Conservation (phyloP, 352 stramenopile species). For the Phytopythium montanum region DNA sequence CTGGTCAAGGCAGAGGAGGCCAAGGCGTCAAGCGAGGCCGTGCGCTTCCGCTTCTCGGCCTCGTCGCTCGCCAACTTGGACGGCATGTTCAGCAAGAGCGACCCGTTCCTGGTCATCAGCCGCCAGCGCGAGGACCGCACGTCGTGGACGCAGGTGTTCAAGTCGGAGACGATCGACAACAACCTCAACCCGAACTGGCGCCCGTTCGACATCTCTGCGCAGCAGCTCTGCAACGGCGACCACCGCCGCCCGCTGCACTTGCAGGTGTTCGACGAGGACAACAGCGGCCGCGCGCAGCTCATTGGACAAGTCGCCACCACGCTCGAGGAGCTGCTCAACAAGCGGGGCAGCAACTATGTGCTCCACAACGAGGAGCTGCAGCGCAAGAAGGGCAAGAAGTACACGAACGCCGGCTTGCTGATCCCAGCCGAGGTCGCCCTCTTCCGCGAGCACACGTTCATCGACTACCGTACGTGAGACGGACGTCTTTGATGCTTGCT, state of each 20-base stretch:
- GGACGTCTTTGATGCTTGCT: not conserved
- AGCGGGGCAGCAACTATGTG: constrained; percentile 44
- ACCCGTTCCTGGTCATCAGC: constrained; percentile 57
- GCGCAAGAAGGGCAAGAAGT: constrained; percentile 69
- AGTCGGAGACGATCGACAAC: constrained; percentile 67
- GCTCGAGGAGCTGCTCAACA: constrained; percentile 54
- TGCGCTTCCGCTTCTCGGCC: constrained; percentile 42
- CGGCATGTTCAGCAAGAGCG: constrained; percentile 61
- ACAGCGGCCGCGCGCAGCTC: constrained; percentile 52
- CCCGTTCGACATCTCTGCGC: constrained; percentile 46
- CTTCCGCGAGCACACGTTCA: constrained; percentile 46
- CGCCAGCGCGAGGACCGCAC: constrained; percentile 48
- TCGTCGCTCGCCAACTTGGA: constrained; percentile 57
- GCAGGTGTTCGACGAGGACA: constrained; percentile 84
- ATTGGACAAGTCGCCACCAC: constrained; percentile 66
- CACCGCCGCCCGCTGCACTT: constrained; percentile 58
- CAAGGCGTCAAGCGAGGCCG: constrained; percentile 44
- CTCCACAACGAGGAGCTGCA: constrained; percentile 55
- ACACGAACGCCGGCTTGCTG: constrained; percentile 57
- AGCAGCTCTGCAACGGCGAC: constrained; percentile 80
- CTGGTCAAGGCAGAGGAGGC: constrained; percentile 57
- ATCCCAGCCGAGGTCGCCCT: constrained; percentile 32
- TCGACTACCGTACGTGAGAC: constrained; percentile 48
- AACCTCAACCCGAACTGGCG: constrained; percentile 72
- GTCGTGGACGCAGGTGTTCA: constrained; percentile 55